Evolutionary conservation across 495 filamentous ascomycete genomes (phyloP).

Genomic region (Melanomma pulvis-pyrius): DNA sequence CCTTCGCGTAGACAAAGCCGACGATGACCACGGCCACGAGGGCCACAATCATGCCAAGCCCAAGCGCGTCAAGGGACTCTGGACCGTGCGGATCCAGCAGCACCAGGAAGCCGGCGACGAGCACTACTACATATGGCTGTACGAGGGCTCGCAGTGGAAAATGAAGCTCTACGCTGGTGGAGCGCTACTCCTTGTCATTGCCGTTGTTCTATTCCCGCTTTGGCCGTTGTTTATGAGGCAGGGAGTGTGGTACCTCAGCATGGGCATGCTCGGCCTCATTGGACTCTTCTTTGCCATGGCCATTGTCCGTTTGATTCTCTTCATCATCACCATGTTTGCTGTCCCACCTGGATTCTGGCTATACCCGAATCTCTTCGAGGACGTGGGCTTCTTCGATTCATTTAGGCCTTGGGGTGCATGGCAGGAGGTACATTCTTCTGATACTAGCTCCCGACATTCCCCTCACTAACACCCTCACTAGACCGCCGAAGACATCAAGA

Average conservation of each 20-base stretch:
- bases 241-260: conserved; percentile 97
- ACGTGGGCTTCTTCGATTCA: conserved; percentile 97
- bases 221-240: conserved; percentile 91
- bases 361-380: conserved; percentile 97
- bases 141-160: conserved; percentile 91
- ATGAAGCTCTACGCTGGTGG: conserved; percentile 86
- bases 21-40: conserved; percentile 66
- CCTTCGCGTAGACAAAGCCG: conserved; percentile 83
- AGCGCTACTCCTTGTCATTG: conserved; percentile 78
- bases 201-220: conserved; percentile 90
- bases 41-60: conserved; percentile 74
- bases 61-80: conserved; percentile 92
- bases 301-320: conserved; percentile 94
- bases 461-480: conserved; percentile 1
- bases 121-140: conserved; percentile 96
- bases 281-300: conserved; percentile 98
- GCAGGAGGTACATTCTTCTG: conserved; percentile 76
- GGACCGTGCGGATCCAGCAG: conserved; percentile 95
- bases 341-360: conserved; percentile 90
- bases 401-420: conserved; percentile 97
- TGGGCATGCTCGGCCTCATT: conserved; percentile 88
- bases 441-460: conserved; percentile 2
- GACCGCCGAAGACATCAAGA: conserved; percentile 33
- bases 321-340: conserved; percentile 85
- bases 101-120: conserved; percentile 91